Evolutionary conservation across 495 filamentous ascomycete genomes (phyloP), one percentile per base, ranked within the genome.

Genomic region (Penicillium mononematosum): DNA sequence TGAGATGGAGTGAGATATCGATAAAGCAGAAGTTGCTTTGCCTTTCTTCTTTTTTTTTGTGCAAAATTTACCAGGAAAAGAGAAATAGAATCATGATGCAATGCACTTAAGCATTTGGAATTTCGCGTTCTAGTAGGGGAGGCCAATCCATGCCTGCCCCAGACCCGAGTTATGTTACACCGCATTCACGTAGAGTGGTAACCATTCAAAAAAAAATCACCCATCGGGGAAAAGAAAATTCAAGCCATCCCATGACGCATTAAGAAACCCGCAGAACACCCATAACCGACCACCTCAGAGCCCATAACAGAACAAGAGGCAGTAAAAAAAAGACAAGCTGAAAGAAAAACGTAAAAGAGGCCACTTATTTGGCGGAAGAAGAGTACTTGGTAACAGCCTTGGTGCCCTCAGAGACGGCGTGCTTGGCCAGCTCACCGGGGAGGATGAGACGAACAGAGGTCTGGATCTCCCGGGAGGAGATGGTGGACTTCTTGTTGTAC

Each of bases 341-440:
- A 67, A 25, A 25, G 22, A 6, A 75, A 73, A 67, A 56, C 59
- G 69, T 67, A 74, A 61, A 68, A 45, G 70, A 77, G 67, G 67
- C 68, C 63, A 75, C 78, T 85, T 96, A 98, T 90, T 98, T 98
- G 75, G 93, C 95, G 65, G 93, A 96, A 50, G 93, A 97, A 62
- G 92, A 96, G 85, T 98, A 98, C 86, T 98, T 98, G 84, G 94
- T 98, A 62, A 98, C 94, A 54, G 94, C 94, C 91, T 98, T 98
- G 75, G 94, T 98, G 70, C 94, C 94, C 80, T 98, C 94, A 65
- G 94, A 98, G 29, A 98, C 94, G 67, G 94, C 94, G 78, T 98
- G 94, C 88, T 98, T 98, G 72, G 94, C 94, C 56, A 98, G 84
- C 83, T 98, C 94, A 76, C 94, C 94, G 41, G 94, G 94, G 19